A percentile compares a stretch with the other conserved stretches of the same genome.
These are phyloP conservation scores for Sporothrix pseudoabietina DNA, from an alignment of 2,329 filamentous ascomycete species.

Conservation along the genomic window DNA sequence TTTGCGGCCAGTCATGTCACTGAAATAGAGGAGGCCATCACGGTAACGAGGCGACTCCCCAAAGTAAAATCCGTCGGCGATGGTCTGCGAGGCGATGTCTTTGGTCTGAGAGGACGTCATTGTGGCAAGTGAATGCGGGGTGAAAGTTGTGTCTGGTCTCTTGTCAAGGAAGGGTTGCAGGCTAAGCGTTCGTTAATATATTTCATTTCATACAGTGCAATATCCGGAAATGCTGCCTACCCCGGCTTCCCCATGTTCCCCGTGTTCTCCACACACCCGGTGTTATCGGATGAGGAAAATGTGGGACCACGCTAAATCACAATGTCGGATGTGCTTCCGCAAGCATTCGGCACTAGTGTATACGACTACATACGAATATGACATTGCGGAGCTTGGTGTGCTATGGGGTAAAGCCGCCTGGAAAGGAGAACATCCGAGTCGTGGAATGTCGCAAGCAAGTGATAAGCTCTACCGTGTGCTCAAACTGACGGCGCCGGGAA, in stretches of 20 bases:
- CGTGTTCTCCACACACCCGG: background rate
- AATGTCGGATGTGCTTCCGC: background rate
- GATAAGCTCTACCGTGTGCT: too few species aligned
- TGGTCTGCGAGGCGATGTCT: background rate
- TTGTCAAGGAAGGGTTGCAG: too few species aligned
- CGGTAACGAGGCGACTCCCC: constrained; percentile 16
- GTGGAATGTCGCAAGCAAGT: too few species aligned
- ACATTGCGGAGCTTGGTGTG: too few species aligned
- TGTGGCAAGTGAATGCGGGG: background rate
- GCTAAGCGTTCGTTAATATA: background rate
- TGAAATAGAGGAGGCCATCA: background rate
- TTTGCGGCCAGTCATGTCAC: constrained; percentile 17
- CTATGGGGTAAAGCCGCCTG: too few species aligned
- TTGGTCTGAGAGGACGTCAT: background rate
- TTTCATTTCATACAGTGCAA: background rate
- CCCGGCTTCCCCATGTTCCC: background rate
- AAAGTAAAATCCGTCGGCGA: constrained; percentile 2
- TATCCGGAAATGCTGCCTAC: background rate
- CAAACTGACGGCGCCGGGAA: too few species aligned
- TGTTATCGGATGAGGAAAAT: background rate
- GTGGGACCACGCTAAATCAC: background rate
- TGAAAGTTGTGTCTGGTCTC: background rate
- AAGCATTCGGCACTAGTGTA: too few species aligned
- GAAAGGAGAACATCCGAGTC: too few species aligned
- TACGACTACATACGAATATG: too few species aligned